Conservation (phyloP, 2,329 filamentous ascomycete species). For the Diaporthe destruens region DNA sequence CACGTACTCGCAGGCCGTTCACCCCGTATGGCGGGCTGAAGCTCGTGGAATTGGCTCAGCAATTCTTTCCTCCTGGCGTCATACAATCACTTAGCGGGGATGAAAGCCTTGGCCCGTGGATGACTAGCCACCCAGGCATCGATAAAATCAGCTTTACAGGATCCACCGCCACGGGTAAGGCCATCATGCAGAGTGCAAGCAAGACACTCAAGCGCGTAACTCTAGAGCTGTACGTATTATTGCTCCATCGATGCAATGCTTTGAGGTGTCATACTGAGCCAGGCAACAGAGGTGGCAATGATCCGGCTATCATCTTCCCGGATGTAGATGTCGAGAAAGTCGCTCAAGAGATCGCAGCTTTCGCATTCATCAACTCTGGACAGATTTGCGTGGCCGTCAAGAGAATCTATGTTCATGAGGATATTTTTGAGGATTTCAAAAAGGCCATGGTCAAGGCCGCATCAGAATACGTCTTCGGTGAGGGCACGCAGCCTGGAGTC, state of each 20-base stretch:
- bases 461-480: constrained; percentile 52
- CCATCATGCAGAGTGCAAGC: constrained; percentile 56
- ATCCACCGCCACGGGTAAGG: constrained; percentile 55
- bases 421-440: constrained; percentile 63
- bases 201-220: constrained; percentile 60
- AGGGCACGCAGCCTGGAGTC: constrained; percentile 36
- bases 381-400: constrained; percentile 67
- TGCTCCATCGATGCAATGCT: neutral
- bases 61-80: constrained; percentile 71
- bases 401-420: constrained; percentile 66
- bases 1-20: constrained; percentile 48
- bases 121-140: constrained; percentile 70
- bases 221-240: constrained; percentile 49
- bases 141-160: constrained; percentile 75
- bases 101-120: constrained; percentile 69
- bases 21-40: constrained; percentile 71
- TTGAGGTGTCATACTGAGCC: neutral
- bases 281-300: constrained; percentile 57
- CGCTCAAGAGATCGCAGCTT: constrained; percentile 55
- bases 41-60: constrained; percentile 66
- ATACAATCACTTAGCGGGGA: constrained; percentile 71
- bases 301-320: constrained; percentile 59
- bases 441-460: constrained; percentile 60
- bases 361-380: constrained; percentile 69
- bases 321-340: constrained; percentile 56